These are phyloP conservation scores for Trametes pubescens DNA, from an alignment of 1,284 basidiomycete genomes.

Conservation along the genomic window DNA sequence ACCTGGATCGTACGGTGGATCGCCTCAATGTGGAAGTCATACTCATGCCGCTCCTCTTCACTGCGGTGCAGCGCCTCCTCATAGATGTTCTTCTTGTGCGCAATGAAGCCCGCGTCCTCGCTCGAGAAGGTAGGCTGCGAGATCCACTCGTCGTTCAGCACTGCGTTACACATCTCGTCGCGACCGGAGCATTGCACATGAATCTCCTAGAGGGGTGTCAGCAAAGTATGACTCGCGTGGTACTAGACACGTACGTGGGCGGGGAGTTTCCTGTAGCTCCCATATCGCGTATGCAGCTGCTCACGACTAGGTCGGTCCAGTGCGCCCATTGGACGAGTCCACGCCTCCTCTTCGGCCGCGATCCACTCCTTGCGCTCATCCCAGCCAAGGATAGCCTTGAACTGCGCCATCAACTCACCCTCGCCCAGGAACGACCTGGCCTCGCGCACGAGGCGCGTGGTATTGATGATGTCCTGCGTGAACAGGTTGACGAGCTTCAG, in stretches of 20 bases:
- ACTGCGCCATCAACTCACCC: slow-evolving; percentile 83
- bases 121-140: slow-evolving; percentile 96
- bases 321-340: slow-evolving; percentile 44
- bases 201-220: slow-evolving; percentile 68
- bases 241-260: slow-evolving; percentile 62
- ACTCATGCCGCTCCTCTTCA: slow-evolving; percentile 98
- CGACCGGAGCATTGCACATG: slow-evolving; percentile 92
- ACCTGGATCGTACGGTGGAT: slow-evolving; percentile 91
- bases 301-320: slow-evolving; percentile 62
- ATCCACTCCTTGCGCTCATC: slow-evolving; percentile 72
- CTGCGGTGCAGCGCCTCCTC: slow-evolving; percentile 98
- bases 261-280: slow-evolving; percentile 92
- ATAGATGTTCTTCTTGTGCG: slow-evolving; percentile 95
- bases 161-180: slow-evolving; percentile 96
- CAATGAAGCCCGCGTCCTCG: slow-evolving; percentile 91
- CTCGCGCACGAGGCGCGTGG: slow-evolving; percentile 79
- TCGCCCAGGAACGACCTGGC: slow-evolving; percentile 71
- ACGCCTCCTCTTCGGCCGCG: slow-evolving; percentile 54
- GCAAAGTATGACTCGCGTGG: slow-evolving; percentile 1
- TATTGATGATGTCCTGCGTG: slow-evolving; percentile 93
- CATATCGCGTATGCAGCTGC: slow-evolving; percentile 69
- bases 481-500: slow-evolving; percentile 96
- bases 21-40: slow-evolving; percentile 99
- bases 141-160: slow-evolving; percentile 97
- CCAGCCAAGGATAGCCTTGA: slow-evolving; percentile 94